Percentiles rank a stretch among this genome's conserved stretches.
Evolutionary conservation across 1,284 basidiomycete genomes (phyloP).

Genomic region (Ganoderma meredithae): DNA sequence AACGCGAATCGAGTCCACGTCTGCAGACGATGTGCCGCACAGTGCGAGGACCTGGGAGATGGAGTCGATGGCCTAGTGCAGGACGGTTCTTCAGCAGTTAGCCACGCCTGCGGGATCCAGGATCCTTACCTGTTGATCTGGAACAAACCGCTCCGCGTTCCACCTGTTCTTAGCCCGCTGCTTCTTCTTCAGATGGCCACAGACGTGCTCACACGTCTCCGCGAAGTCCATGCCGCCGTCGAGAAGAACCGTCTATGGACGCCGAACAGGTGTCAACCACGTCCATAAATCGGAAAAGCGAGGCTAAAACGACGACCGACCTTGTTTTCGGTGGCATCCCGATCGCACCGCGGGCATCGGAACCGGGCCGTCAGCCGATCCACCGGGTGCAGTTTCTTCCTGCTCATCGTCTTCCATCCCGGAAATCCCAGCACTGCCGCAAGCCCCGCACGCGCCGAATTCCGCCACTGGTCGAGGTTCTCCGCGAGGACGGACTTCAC

Average conservation of each 20-base stretch:
- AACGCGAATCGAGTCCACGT: constrained; percentile 34
- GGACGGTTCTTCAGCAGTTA: not conserved
- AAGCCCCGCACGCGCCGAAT: constrained; percentile 51
- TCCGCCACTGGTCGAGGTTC: constrained; percentile 58
- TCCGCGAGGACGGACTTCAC: constrained; percentile 48
- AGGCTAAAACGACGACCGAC: not conserved
- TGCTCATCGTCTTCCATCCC: constrained; percentile 57
- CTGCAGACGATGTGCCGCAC: constrained; percentile 43
- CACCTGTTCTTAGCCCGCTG: constrained; percentile 47
- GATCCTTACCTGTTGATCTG: constrained; percentile 61
- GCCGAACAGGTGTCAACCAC: not conserved
- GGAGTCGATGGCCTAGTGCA: constrained; percentile 51
- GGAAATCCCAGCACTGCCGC: constrained; percentile 54
- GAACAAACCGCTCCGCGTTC: constrained; percentile 57
- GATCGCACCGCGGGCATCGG: constrained; percentile 57
- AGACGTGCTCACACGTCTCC: constrained; percentile 65
- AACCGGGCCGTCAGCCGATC: constrained; percentile 67
- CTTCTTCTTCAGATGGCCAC: constrained; percentile 44
- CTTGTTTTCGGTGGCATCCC: constrained; percentile 5
- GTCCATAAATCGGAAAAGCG: not conserved
- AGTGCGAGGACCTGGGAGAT: constrained; percentile 48
- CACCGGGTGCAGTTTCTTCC: constrained; percentile 57
- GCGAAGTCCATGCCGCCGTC: constrained; percentile 57
- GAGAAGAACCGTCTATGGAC: constrained; percentile 32
- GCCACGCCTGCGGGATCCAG: not conserved